A percentile compares a stretch with the other conserved stretches of the same genome.
phyloP scores from a whole-genome alignment of 305 asterid genomes.

The Andrographis paniculata region DNA sequence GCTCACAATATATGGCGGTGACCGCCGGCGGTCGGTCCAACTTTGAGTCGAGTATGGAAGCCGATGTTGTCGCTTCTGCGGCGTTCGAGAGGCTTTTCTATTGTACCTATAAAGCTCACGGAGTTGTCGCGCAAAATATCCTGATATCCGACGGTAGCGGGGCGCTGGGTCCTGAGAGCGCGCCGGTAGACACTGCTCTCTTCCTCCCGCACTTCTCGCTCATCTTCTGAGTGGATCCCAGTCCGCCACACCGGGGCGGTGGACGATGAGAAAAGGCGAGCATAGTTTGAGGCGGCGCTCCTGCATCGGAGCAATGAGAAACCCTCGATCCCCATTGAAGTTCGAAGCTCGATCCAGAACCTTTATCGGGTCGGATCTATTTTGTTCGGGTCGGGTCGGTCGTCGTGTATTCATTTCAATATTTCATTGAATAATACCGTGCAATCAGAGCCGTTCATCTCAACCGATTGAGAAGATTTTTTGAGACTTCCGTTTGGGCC shows the following conservation, averaged over 20 bases:
- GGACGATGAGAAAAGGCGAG: slow-evolving; percentile 29
- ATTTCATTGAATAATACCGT: too few relatives aligned
- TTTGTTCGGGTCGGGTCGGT: too few relatives aligned
- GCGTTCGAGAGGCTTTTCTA: slow-evolving; percentile 24
- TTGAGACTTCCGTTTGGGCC: too few relatives aligned
- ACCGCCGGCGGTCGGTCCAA: slow-evolving; percentile 21
- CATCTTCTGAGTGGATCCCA: too few relatives aligned
- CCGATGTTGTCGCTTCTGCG: slow-evolving; percentile 25
- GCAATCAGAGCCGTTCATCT: too few relatives aligned
- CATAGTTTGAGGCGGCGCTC: slow-evolving; percentile 13
- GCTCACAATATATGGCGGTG: slow-evolving; percentile 29
- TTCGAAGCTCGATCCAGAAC: slow-evolving; percentile 9
- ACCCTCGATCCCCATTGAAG: slow-evolving; percentile 24
- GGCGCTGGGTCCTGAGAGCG: slow-evolving; percentile 62
- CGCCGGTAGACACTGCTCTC: slow-evolving; percentile 48
- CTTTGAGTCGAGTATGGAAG: slow-evolving; percentile 33
- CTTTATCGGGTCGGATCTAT: slow-evolving; percentile 15
- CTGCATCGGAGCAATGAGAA: slow-evolving; percentile 17
- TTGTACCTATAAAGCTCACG: slow-evolving; percentile 63
- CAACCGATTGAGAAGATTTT: too few relatives aligned
- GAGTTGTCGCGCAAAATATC: slow-evolving; percentile 38
- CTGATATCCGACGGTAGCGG: slow-evolving; percentile 34
- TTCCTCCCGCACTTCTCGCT: slow-evolving; percentile 17
- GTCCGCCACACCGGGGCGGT: slow-evolving; percentile 22
- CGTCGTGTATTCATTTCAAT: too few relatives aligned